Evolutionary conservation across 257 asterid genomes (phyloP).

Genomic region (Linaria vulgaris): DNA sequence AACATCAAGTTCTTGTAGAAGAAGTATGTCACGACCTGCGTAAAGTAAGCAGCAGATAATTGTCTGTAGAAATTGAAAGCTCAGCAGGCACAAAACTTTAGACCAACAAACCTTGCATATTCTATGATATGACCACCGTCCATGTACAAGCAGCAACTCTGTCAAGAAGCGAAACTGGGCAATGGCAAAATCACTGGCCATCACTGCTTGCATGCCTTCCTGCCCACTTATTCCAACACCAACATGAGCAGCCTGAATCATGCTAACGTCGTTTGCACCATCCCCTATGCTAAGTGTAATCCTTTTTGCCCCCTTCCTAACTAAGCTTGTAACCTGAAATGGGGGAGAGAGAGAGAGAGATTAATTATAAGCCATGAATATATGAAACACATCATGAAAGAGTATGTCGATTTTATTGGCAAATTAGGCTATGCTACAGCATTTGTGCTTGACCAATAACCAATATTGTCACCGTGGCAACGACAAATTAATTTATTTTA

Average conservation of each 20-base stretch:
- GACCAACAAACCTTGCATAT: constrained; percentile 80
- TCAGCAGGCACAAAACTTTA: constrained; percentile 1
- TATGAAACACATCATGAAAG: neutral
- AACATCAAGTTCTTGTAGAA: constrained; percentile 96
- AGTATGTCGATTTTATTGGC: neutral
- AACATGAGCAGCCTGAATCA: constrained; percentile 99
- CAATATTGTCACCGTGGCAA: too few species aligned
- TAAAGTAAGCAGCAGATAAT: constrained; percentile 19
- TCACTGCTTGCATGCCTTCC: constrained; percentile 99
- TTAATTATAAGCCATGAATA: neutral
- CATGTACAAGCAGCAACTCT: constrained; percentile 96
- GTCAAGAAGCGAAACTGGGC: constrained; percentile 97
- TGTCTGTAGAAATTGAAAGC: constrained; percentile 11
- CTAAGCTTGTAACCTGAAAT: constrained; percentile 95
- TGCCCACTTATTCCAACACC: constrained; percentile 99
- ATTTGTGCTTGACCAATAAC: too few species aligned
- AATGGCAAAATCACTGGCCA: constrained; percentile 99
- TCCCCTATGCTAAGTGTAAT: constrained; percentile 98
- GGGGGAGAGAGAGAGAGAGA: constrained; percentile 22
- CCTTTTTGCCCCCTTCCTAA: constrained; percentile 88
- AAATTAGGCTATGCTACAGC: too few species aligned
- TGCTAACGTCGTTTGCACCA: constrained; percentile 99
- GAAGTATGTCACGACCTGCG: constrained; percentile 94
- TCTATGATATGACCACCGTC: constrained; percentile 98
- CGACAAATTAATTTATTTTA: too few species aligned